Conservation (phyloP, 306 rosid species). For the Mimosa bimucronata region DNA sequence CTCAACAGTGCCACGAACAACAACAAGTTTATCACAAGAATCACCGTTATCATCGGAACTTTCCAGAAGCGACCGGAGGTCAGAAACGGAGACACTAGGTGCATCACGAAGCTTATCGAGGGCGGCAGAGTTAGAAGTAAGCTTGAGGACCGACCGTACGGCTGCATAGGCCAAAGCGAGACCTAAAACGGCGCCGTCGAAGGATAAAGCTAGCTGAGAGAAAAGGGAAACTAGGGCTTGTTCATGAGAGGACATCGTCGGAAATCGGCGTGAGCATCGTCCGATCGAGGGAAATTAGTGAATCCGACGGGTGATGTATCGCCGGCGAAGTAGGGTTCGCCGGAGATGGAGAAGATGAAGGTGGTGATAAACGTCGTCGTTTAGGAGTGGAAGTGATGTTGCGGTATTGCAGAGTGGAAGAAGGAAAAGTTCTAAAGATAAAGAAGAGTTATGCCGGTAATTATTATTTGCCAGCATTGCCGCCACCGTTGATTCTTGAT, state of each 20-base stretch:
- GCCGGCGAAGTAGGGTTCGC: neutral
- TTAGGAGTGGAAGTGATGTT: neutral
- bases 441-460: neutral
- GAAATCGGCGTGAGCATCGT: constrained; percentile 14
- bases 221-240: constrained; percentile 72
- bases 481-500: neutral
- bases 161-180: constrained; percentile 69
- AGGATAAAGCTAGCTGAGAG: constrained; percentile 67
- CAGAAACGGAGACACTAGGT: constrained; percentile 68
- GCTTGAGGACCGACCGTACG: constrained; percentile 59
- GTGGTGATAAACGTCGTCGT: neutral
- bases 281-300: neutral
- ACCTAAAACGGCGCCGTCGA: constrained; percentile 89
- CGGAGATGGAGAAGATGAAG: neutral
- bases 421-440: neutral
- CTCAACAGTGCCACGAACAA: constrained; percentile 79
- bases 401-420: neutral
- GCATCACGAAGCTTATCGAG: constrained; percentile 62
- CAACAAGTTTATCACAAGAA: constrained; percentile 43
- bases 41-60: constrained; percentile 21
- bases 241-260: constrained; percentile 72
- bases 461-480: neutral
- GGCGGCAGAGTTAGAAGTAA: constrained; percentile 54
- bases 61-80: constrained; percentile 70
- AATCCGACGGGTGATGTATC: neutral